Base-by-base conservation (phyloP, 352 stramenopile genomes). In the Globisporangium canariense region DNA sequence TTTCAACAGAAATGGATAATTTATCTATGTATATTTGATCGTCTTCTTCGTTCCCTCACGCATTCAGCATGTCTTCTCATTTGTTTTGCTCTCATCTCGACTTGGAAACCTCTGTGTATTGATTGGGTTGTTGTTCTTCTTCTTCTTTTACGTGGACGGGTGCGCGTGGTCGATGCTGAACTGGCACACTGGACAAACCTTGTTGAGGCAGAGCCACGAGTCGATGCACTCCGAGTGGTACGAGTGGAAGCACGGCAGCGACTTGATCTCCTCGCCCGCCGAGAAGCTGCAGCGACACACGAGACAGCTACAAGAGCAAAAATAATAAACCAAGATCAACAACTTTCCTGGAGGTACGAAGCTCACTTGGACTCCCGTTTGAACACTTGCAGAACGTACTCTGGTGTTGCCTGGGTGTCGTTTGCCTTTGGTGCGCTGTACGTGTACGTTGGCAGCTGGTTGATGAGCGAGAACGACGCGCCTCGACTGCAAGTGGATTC, bases 221-320 rank as follows among this genome's bases (percentile, higher is more conserved):
- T 98, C 93, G 52, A 98, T 89, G 70, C 94, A 98, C 40, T 96
- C 85, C 65, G 82, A 93, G 72, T 98, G 94, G 66, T 98, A 98
- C 36, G 85, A 95, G 67, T 98, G 94, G 65, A 97, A 96, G 69
- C 94, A 98, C 32, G 93, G 93, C 53, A 98, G 71, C 36, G 89
- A 96, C 69, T 97, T 96, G 73, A 98, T 91, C 70, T 96, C 81
- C 55, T 98, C 94, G 41, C 91, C 91, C 11, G 86, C 70, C 65
- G 85, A 72, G 59, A 98, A 98, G 38, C 91, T 75, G 57, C 90
- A 90, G 34, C 96, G 83, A 70, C 94, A 98, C 32, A 98, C 95
- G n/a, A 97, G 74, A 65, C 94, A 98, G 45, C 84, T 97, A 61
- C 70, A 22, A 43, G 30, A 18, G 25, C 32, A 72, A 11, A 60